Conservation (phyloP, 257 asterid species). For the Solanum piurae region DNA sequence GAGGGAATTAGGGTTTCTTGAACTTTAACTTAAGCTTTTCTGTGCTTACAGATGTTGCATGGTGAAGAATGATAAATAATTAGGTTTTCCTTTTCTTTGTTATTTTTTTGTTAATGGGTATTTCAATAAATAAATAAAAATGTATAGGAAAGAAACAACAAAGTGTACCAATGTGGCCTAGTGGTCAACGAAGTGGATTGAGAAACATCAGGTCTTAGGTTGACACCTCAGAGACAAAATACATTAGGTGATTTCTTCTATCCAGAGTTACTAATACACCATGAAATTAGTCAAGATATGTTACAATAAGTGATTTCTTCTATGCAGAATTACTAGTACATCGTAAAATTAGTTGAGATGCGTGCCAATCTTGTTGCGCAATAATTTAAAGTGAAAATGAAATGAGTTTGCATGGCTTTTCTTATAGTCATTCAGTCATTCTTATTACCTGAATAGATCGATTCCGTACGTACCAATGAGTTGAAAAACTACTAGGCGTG, state of each 20-base stretch:
- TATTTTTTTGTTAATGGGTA: neutral
- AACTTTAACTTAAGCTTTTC: neutral
- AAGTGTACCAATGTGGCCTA: neutral
- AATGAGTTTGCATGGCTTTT: constrained; percentile 3
- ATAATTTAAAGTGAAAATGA: neutral
- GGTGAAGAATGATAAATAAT: constrained; percentile 7
- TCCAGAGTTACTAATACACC: neutral
- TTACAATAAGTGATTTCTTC: neutral
- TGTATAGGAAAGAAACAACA: neutral
- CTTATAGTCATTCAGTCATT: constrained; percentile 15
- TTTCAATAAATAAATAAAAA: neutral
- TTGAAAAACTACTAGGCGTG: constrained; percentile 17
- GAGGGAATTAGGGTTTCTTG: constrained; percentile 11
- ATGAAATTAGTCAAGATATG: neutral
- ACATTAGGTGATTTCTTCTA: neutral
- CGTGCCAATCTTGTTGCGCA: neutral
- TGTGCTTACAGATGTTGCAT: constrained; percentile 19
- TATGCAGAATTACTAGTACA: neutral
- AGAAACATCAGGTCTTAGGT: neutral
- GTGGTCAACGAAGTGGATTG: neutral
- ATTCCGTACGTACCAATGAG: neutral
- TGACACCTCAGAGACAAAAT: neutral
- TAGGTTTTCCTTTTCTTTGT: neutral
- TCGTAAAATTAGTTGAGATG: neutral
- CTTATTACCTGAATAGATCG: constrained; percentile 11